Evolutionary conservation across 2,329 filamentous ascomycete genomes (phyloP).

Genomic region (Aspergillus clavatus): DNA sequence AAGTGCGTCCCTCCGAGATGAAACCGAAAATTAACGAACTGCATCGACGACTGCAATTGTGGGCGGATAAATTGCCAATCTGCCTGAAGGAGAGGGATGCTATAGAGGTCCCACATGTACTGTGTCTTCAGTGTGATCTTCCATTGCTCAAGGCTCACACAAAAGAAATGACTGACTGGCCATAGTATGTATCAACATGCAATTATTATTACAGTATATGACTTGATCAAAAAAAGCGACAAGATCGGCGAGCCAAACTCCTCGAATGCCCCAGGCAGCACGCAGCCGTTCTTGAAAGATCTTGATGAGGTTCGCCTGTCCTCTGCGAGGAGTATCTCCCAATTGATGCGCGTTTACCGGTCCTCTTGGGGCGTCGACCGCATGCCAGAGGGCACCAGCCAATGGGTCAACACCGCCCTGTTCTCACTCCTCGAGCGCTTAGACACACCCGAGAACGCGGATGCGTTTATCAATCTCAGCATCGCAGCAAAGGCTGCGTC

Average conservation of each 20-base stretch:
- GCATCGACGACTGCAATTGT: constrained; percentile 16
- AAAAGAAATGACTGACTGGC: not conserved
- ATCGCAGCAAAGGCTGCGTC: constrained; percentile 21
- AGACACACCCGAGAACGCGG: constrained; percentile 15
- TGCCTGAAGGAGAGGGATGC: constrained; percentile 10
- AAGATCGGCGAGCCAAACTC: constrained; percentile 4
- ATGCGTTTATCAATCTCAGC: constrained; percentile 24
- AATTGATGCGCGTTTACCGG: constrained; percentile 23
- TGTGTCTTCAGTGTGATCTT: constrained; percentile 23
- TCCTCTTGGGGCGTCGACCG: constrained; percentile 28
- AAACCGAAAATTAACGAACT: constrained; percentile 11
- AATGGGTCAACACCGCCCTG: constrained; percentile 27
- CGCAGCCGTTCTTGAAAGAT: too few species aligned
- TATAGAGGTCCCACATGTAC: constrained; percentile 17
- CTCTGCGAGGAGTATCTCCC: constrained; percentile 23
- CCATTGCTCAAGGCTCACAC: not conserved
- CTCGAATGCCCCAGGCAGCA: constrained; percentile 4
- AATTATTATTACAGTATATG: constrained; percentile 33
- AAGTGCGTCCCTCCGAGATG: constrained; percentile 6
- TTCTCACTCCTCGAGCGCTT: constrained; percentile 25
- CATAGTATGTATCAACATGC: constrained; percentile 37
- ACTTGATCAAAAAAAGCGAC: constrained; percentile 12
- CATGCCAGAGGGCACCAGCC: constrained; percentile 28
- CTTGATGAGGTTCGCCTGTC: constrained; percentile 18
- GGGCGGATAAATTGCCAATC: constrained; percentile 8